These are phyloP conservation scores for Rhizopus delemar DNA, from an alignment of 371 early-diverging fungal genomes.

Conservation along the genomic window DNA sequence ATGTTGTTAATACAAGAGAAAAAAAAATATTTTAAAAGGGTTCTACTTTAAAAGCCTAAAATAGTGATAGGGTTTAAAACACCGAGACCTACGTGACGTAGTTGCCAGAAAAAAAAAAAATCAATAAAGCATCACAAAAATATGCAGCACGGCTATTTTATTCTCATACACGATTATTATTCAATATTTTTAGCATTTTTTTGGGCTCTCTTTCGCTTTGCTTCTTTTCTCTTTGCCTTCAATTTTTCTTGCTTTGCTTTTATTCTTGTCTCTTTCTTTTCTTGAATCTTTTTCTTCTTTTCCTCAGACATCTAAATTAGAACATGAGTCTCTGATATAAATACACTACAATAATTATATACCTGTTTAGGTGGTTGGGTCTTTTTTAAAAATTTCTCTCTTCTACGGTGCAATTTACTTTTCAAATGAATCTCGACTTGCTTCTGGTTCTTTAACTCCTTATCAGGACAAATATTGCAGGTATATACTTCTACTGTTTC, in stretches of 20 bases:
- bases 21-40: not conserved
- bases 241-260: not conserved
- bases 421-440: constrained; percentile 38
- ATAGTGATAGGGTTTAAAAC: constrained; percentile 1
- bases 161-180: not conserved
- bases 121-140: too few species aligned
- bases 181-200: not conserved
- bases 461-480: constrained; percentile 39
- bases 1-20: not conserved
- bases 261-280: not conserved
- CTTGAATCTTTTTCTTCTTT: not conserved
- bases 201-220: too few species aligned
- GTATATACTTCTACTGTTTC: constrained; percentile 20
- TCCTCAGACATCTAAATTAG: not conserved
- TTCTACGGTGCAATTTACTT: constrained; percentile 28
- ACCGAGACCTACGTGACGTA: not conserved
- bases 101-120: not conserved
- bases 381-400: constrained; percentile 22
- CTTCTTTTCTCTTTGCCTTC: not conserved
- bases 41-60: not conserved
- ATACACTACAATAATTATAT: too few species aligned
- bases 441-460: constrained; percentile 24
- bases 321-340: not conserved
- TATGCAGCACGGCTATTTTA: too few species aligned
- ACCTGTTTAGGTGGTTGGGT: not conserved